These are phyloP conservation scores for Leptodontidium sp. DNA, from an alignment of 2,329 filamentous ascomycete species.

Conservation along the genomic window DNA sequence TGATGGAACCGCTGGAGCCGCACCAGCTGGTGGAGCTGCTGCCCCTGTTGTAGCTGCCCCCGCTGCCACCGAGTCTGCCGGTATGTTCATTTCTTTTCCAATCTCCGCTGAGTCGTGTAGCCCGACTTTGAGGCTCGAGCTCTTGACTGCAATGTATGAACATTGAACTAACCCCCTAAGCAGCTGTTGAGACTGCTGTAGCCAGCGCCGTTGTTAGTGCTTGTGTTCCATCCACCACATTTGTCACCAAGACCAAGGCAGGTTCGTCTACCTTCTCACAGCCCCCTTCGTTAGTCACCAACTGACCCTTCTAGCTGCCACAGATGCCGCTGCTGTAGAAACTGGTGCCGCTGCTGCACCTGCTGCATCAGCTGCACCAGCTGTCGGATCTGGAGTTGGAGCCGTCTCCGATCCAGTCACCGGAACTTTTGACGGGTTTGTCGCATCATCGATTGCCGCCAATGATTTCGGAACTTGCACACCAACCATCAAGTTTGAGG, in stretches of 20 bases:
- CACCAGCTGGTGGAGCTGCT: conserved; percentile 37
- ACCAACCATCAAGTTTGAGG: conserved; percentile 64
- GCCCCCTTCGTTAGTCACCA: background rate
- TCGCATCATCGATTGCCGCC: conserved; percentile 39
- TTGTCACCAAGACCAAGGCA: conserved; percentile 33
- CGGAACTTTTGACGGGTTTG: conserved; percentile 31
- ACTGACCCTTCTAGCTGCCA: background rate
- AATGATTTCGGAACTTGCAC: conserved; percentile 59
- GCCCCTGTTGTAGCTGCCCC: conserved; percentile 29
- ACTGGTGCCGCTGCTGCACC: conserved; percentile 17
- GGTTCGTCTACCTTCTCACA: background rate
- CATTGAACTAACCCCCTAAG: conserved; percentile 42
- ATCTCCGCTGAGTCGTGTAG: no score
- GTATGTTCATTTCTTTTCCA: background rate
- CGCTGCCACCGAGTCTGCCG: background rate
- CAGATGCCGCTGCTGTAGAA: conserved; percentile 13
- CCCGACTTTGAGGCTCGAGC: no score
- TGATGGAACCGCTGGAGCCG: conserved; percentile 49
- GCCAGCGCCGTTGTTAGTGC: conserved; percentile 30
- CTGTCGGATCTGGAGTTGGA: conserved; percentile 16
- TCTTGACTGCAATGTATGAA: background rate
- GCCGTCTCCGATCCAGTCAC: conserved; percentile 27
- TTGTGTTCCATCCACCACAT: conserved; percentile 30
- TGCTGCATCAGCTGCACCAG: conserved; percentile 12
- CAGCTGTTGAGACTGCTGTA: conserved; percentile 42